Base-by-base conservation (phyloP, 371 early-diverging fungal species). In the Batkoa obscura region DNA sequence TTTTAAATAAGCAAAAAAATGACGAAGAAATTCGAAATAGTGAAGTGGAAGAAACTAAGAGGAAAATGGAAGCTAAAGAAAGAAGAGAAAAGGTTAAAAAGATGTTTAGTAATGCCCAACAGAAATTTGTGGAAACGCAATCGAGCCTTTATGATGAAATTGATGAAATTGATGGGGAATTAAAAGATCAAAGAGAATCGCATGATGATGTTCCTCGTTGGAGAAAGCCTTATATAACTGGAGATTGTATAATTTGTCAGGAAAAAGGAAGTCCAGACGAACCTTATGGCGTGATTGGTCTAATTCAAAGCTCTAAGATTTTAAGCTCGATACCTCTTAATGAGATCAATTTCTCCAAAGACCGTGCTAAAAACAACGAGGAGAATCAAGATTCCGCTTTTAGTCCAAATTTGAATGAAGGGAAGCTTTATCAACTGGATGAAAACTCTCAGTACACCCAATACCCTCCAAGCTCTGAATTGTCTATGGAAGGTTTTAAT, bases 221-320 rank as follows among this genome's bases (percentile, higher is more conserved):
- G 35, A 4, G 30, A 68, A 54, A 80, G 71, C 61, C 75, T 4
- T 86, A 79, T 55, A 86, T 88, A 0, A 69, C 72, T 1, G 94
- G 93, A 0, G 79, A 82, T 1, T 96, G 97, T 64, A 94, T 96
- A 59, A 85, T 93, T 1, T 96, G 97, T 59, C 94, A 93, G 66
- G 97, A 93, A 65, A 85, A 85, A 56, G 81, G 85, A 34, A 75
- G 78, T 49, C 71, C 73, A n/a, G 65, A 69, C 13, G 71, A 78
- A 55, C 69, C 81, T 32, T 92, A 86, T 66, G 97, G 95, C 30
- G 71, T 90, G 55, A 71, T 94, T 39, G 78, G 83, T 2, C 67
- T 90, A 23, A 69, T 88, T 0, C 94, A 94, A 60, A 78, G 83
- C 0, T 84, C 81, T 15, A 78, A 76, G 39, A 76, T 84, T 10